phyloP scores from a whole-genome alignment of 495 filamentous ascomycete genomes.

The Pseudotulostoma volvatum region DNA sequence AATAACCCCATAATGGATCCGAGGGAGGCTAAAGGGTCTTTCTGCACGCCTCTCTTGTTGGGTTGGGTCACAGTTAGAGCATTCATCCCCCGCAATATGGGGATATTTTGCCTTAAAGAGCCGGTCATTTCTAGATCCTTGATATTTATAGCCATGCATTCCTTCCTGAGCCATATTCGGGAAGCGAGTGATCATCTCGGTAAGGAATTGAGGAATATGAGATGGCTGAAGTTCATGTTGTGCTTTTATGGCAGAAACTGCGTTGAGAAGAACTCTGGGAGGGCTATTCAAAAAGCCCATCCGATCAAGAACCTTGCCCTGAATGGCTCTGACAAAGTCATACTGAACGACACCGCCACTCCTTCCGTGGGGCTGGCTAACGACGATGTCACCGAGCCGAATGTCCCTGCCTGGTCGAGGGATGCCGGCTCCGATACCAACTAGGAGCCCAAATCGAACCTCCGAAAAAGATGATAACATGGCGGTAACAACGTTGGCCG shows the following conservation, averaged over 20 bases:
- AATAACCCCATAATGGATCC: constrained; percentile 16
- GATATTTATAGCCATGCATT: not conserved
- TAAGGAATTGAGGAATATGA: no score
- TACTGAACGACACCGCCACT: constrained; percentile 10
- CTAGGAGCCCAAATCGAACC: constrained; percentile 10
- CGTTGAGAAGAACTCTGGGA: constrained; percentile 7
- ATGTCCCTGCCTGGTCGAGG: constrained; percentile 8
- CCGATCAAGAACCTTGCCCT: constrained; percentile 6
- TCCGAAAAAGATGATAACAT: constrained; percentile 11
- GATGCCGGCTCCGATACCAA: constrained; percentile 15
- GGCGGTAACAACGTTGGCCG: constrained; percentile 6
- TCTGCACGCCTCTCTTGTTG: not conserved
- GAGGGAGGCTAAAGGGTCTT: no score
- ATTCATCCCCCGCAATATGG: constrained; percentile 1
- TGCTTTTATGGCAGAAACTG: constrained; percentile 10
- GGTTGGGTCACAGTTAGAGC: not conserved
- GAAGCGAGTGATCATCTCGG: no score
- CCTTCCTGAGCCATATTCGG: not conserved
- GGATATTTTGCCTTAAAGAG: not conserved
- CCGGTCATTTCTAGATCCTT: not conserved
- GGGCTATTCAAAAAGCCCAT: constrained; percentile 14
- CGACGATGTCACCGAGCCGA: constrained; percentile 17
- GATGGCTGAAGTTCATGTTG: constrained; percentile 5
- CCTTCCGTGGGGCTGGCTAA: constrained; percentile 7
- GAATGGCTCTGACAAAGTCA: constrained; percentile 7